Evolutionary conservation across 1,139 yeast genomes (phyloP).

Genomic region (Protomyces inouyei): DNA sequence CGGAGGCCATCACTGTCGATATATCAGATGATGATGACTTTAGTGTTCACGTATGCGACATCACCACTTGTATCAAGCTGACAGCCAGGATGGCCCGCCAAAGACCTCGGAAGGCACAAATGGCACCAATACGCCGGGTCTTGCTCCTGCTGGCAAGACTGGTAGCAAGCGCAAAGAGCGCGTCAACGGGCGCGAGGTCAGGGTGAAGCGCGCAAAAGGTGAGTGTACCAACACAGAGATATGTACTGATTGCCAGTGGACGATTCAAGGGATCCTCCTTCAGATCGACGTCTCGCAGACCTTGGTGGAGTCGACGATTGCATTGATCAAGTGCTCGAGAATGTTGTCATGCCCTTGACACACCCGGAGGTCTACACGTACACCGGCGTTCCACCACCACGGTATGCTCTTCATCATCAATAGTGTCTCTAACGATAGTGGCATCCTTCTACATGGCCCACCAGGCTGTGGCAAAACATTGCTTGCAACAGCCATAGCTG

Average conservation of each 20-base stretch:
- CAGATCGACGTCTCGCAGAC: constrained; percentile 54
- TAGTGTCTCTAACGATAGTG: constrained; percentile 45
- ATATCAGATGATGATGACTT: neutral
- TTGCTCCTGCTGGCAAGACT: neutral
- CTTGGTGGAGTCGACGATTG: constrained; percentile 87
- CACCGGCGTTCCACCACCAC: constrained; percentile 94
- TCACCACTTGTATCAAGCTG: neutral
- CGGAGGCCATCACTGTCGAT: neutral
- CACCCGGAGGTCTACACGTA: constrained; percentile 87
- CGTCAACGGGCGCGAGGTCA: constrained; percentile 37
- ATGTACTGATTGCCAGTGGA: constrained; percentile 1
- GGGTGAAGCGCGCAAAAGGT: constrained; percentile 47
- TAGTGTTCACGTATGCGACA: neutral
- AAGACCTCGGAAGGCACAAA: neutral
- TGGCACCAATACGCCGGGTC: constrained; percentile 26
- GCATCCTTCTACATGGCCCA: constrained; percentile 91
- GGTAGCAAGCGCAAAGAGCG: constrained; percentile 36
- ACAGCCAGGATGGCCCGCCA: neutral
- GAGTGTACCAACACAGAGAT: constrained; percentile 32
- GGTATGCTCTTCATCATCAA: constrained; percentile 20
- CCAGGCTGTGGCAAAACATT: constrained; percentile 99
- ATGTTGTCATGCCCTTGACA: constrained; percentile 81
- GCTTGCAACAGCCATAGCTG: constrained; percentile 87
- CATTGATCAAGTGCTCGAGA: constrained; percentile 77
- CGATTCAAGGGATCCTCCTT: constrained; percentile 62